Conservation (phyloP, 2,329 filamentous ascomycete genomes). For the Ramularia endophylla region DNA sequence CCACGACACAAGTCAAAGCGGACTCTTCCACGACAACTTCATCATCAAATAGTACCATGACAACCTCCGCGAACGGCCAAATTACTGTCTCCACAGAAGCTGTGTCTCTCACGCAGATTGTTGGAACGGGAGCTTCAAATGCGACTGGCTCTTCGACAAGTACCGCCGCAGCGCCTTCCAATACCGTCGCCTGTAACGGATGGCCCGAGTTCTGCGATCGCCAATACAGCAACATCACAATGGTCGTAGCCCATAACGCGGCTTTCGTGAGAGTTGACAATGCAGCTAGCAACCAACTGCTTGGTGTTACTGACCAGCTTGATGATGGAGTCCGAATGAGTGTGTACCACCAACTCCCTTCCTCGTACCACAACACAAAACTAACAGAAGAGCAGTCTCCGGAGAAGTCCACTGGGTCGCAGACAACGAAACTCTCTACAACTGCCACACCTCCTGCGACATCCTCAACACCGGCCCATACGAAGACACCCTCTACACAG, state of each 20-base stretch:
- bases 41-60: conserved; percentile 28
- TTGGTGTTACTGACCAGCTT: conserved; percentile 63
- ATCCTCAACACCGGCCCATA: conserved; percentile 76
- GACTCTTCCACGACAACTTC: conserved; percentile 39
- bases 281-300: conserved; percentile 68
- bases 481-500: conserved; percentile 62
- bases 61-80: conserved; percentile 17
- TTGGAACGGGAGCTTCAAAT: conserved; percentile 8
- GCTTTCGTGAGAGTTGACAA: conserved; percentile 67
- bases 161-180: conserved; percentile 45
- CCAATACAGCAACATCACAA: conserved; percentile 75
- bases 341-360: too few relatives aligned
- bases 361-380: too few relatives aligned
- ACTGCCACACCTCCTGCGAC: conserved; percentile 81
- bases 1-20: neutral
- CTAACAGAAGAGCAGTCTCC: conserved; percentile 42
- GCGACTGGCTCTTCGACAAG: conserved; percentile 23
- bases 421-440: conserved; percentile 56
- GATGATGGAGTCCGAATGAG: conserved; percentile 66
- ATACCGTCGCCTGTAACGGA: conserved; percentile 75
- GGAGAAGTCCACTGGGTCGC: conserved; percentile 50
- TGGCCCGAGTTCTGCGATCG: conserved; percentile 65
- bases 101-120: conserved; percentile 19
- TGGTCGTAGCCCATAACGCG: conserved; percentile 74
- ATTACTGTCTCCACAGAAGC: conserved; percentile 19